Evolutionary conservation across 2,329 filamentous ascomycete genomes (phyloP), one percentile per base, ranked within the genome.

Genomic region (Aspergillus glaucus): DNA sequence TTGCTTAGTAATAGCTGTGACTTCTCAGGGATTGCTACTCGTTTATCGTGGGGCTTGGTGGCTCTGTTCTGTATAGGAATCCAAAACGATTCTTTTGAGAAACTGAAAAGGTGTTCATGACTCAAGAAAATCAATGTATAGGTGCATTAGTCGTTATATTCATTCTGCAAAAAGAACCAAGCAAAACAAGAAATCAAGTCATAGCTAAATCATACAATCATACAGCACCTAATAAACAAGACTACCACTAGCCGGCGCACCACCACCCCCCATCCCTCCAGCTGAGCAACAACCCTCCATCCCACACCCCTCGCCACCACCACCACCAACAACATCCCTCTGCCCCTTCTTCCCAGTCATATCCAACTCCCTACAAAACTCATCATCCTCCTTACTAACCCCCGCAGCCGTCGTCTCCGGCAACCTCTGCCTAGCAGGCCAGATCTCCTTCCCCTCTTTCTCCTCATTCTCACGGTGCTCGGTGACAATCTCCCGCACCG

Each of bases 401-500:
- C 50, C 22, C 7, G 60, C 64, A 30, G 52, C 21, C 7, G 60
- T 63, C 24, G 52, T 53, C 14, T 49, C 45, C 9, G 65, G 64
- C n/a, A 69, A 46, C 3, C 37, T 56, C 50, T 68, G 67, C 32
- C 61, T 56, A 2, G 78, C 77, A 0, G 79, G 79, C 77, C 77
- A 80, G 46, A 80, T 75, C 61, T 80, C 72, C 37, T 64, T 56
- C 12, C 71, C 70, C 0, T 60, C 67, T 8, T 66, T 65, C 50
- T 72, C 66, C 58, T 82, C 78, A 22, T 66, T 65, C 50, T 71
- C 62, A 32, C 55, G 67, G 56, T 81, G 77, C 30, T 69, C 66
- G 44, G 67, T 67, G 43, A 82, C 63, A 12, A 74, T 53, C 39
- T 78, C 73, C 4, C 77, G 74, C 28, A 80, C 73, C 4, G 64